Evolutionary conservation across 75 land plant genomes (phyloP).

Genomic region (Isoetes taiwanensis): DNA sequence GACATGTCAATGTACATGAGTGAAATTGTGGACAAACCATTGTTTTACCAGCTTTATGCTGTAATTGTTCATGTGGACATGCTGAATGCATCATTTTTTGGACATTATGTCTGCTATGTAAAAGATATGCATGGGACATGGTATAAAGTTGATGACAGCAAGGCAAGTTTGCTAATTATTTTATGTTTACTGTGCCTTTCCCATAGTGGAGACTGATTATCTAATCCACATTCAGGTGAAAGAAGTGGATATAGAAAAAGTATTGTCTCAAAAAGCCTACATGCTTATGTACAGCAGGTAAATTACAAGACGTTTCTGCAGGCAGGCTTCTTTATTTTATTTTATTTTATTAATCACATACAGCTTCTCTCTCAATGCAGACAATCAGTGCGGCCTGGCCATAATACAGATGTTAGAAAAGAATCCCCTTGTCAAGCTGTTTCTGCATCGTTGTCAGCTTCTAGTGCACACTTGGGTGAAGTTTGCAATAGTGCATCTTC

Average conservation of each 20-base stretch:
- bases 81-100: conserved; percentile 60
- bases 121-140: conserved; percentile 55
- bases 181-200: neutral
- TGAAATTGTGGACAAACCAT: conserved; percentile 47
- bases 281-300: conserved; percentile 67
- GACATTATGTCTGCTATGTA: conserved; percentile 68
- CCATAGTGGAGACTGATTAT: neutral
- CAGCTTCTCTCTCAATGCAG: too few species aligned
- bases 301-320: too few species aligned
- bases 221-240: conserved; percentile 33
- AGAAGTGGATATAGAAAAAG: conserved; percentile 40
- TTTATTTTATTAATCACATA: too few species aligned
- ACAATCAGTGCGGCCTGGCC: too few species aligned
- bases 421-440: too few species aligned
- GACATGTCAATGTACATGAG: conserved; percentile 72
- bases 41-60: conserved; percentile 54
- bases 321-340: too few species aligned
- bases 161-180: conserved; percentile 27
- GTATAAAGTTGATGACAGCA: conserved; percentile 61
- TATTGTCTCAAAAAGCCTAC: conserved; percentile 66
- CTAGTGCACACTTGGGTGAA: too few species aligned
- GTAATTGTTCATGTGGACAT: conserved; percentile 71
- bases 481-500: too few species aligned
- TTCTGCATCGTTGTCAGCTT: too few species aligned
- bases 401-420: too few species aligned